Evolutionary conservation across 208 protist genomes (phyloP).

Genomic region (Wallacemonas rigidus): DNA sequence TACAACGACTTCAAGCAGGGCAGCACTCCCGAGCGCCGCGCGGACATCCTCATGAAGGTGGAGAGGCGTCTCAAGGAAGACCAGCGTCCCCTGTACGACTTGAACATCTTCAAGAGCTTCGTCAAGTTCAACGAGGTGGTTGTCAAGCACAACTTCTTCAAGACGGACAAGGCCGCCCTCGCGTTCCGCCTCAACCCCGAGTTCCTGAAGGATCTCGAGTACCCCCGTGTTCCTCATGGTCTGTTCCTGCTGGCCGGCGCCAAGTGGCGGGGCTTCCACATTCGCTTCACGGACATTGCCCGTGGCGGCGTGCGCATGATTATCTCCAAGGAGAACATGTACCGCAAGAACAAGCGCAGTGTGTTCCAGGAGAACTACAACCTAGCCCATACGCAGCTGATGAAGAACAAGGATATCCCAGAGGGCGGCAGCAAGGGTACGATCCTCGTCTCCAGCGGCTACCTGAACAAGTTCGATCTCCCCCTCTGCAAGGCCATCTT

Average conservation of each 20-base stretch:
- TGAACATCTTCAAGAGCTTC: conserved; percentile 83
- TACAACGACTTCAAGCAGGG: conserved; percentile 91
- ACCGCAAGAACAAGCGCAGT: conserved; percentile 86
- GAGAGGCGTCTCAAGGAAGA: conserved; percentile 67
- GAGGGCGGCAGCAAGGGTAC: conserved; percentile 97
- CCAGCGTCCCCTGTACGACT: conserved; percentile 67
- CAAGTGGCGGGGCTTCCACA: conserved; percentile 97
- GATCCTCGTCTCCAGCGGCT: conserved; percentile 80
- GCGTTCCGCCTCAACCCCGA: conserved; percentile 91
- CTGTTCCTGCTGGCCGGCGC: conserved; percentile 93
- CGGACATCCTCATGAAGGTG: conserved; percentile 68
- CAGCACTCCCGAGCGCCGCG: conserved; percentile 51
- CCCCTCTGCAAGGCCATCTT: conserved; percentile 82
- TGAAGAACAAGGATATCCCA: conserved; percentile 98
- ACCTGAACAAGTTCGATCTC: conserved; percentile 76
- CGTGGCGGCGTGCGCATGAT: conserved; percentile 96
- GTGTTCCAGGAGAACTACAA: conserved; percentile 98
- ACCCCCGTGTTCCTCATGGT: conserved; percentile 83
- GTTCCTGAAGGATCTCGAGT: conserved; percentile 82
- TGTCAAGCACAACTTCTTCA: conserved; percentile 96
- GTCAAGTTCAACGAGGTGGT: conserved; percentile 93
- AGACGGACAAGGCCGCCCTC: conserved; percentile 89
- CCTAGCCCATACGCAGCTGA: conserved; percentile 94
- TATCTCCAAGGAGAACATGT: conserved; percentile 87
- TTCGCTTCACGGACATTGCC: conserved; percentile 95